These are phyloP conservation scores for Tolypocladium cylindrosporum DNA, from an alignment of 2,329 filamentous ascomycete genomes.

Conservation along the genomic window DNA sequence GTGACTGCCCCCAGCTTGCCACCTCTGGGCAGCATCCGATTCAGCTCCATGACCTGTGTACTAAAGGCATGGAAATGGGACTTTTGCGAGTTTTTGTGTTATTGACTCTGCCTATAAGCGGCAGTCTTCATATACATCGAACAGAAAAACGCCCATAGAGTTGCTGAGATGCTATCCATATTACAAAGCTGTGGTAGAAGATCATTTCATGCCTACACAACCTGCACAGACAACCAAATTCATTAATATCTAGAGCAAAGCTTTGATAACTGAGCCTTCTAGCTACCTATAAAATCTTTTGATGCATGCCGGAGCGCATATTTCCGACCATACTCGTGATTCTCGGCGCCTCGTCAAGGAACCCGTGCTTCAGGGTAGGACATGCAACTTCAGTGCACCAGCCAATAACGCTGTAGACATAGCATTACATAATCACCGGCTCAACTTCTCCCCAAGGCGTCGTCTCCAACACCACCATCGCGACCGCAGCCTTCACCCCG, in stretches of 20 bases:
- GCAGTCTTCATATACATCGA: no score
- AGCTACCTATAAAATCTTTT: no score
- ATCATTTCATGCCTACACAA: no score
- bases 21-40: neutral
- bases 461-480: constrained; percentile 9
- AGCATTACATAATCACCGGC: constrained; percentile 4
- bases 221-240: no score
- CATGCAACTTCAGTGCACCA: neutral
- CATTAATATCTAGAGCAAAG: no score
- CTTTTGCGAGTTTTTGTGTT: no score
- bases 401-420: neutral
- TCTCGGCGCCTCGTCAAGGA: neutral
- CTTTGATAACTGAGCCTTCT: no score
- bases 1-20: neutral
- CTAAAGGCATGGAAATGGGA: no score
- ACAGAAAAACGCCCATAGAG: no score
- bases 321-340: neutral
- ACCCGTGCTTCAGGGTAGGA: neutral
- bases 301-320: constrained; percentile 13
- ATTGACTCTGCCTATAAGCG: no score
- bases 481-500: constrained; percentile 12
- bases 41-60: neutral
- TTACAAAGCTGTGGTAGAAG: no score
- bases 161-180: no score
- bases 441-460: neutral